These are phyloP conservation scores for Thermomucor indicae-seudaticae DNA, from an alignment of 371 early-diverging fungal species.

Conservation along the genomic window DNA sequence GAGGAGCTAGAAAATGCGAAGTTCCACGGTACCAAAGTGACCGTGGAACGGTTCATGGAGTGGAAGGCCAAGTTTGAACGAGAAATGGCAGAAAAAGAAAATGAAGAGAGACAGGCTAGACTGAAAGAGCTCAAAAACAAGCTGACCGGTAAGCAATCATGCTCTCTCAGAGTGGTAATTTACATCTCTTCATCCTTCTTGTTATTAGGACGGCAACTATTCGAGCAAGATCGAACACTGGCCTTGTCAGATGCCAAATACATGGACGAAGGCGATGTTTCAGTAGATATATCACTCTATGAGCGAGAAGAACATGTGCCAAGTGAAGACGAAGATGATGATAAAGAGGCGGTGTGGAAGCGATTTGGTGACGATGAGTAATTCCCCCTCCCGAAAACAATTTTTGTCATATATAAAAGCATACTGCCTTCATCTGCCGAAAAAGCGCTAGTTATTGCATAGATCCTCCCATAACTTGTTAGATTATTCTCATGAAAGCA, in stretches of 20 bases:
- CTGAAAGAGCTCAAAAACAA: slow-evolving; percentile 46
- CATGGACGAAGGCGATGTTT: slow-evolving; percentile 84
- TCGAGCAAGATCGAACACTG: slow-evolving; percentile 84
- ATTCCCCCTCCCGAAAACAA: no score
- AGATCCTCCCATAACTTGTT: no score
- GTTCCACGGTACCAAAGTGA: slow-evolving; percentile 85
- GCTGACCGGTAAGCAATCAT: slow-evolving; percentile 48
- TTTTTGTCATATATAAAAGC: no score
- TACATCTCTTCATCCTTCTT: background rate
- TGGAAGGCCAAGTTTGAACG: slow-evolving; percentile 81
- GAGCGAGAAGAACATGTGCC: slow-evolving; percentile 47
- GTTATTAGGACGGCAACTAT: slow-evolving; percentile 77
- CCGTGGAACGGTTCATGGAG: slow-evolving; percentile 66
- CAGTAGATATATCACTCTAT: slow-evolving; percentile 74
- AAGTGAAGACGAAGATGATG: slow-evolving; percentile 62
- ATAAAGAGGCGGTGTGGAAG: slow-evolving; percentile 39
- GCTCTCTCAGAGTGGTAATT: background rate
- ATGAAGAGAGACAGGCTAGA: slow-evolving; percentile 43
- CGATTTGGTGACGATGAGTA: slow-evolving; percentile 32
- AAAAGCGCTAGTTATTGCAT: no score
- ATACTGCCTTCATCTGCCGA: no score
- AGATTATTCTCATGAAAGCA: no score
- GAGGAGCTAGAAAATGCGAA: slow-evolving; percentile 79
- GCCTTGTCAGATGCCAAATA: slow-evolving; percentile 79
- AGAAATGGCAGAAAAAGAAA: slow-evolving; percentile 64